Conservation (phyloP, 169 alveolate species). For the Eimeria falciformis region DNA sequence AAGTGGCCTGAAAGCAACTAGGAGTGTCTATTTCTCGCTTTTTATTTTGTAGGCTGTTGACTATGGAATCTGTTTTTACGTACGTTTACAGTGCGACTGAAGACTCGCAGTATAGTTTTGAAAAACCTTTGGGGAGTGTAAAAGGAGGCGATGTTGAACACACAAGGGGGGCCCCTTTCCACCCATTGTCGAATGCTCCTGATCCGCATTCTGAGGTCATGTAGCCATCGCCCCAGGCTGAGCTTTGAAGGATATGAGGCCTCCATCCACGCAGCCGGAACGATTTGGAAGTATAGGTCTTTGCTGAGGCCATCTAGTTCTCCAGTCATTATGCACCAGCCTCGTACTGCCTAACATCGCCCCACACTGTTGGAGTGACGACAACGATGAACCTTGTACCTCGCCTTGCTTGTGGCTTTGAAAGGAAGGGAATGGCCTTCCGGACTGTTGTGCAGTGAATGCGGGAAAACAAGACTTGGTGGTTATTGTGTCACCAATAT, state of each 20-base stretch:
- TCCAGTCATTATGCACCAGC: slow-evolving; percentile 60
- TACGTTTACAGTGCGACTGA: slow-evolving; percentile 33
- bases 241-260: slow-evolving; percentile 57
- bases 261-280: slow-evolving; percentile 63
- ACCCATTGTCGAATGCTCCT: slow-evolving; percentile 58
- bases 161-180: slow-evolving; percentile 44
- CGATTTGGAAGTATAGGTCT: slow-evolving; percentile 45
- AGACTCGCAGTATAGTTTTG: slow-evolving; percentile 17
- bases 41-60: not conserved
- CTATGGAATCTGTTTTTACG: not conserved
- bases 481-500: too few species aligned
- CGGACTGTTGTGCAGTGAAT: too few species aligned
- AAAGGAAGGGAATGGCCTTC: too few species aligned
- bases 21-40: too few species aligned
- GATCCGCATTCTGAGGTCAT: slow-evolving; percentile 41
- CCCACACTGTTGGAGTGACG: too few species aligned
- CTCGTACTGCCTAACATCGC: slow-evolving; percentile 55
- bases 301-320: slow-evolving; percentile 54
- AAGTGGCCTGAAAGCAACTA: too few species aligned
- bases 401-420: too few species aligned
- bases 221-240: slow-evolving; percentile 60
- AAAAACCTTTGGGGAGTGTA: slow-evolving; percentile 60
- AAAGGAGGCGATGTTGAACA: slow-evolving; percentile 53
- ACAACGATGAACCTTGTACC: too few species aligned
- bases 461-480: too few species aligned